Evolutionary conservation across 495 filamentous ascomycete species (phyloP).

Genomic region (Penicillium bialowiezense): DNA sequence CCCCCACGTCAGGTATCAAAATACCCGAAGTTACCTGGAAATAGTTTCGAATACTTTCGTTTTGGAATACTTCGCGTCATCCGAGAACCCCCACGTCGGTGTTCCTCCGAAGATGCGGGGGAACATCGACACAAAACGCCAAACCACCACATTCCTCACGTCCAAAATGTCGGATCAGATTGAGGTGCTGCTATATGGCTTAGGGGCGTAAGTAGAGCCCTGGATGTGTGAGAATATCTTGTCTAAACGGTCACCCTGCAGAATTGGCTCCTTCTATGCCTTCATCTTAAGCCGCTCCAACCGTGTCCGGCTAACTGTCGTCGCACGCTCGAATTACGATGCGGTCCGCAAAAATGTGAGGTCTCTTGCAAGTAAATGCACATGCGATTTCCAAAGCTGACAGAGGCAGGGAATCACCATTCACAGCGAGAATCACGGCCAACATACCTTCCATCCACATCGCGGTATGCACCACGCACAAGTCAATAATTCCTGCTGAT

Average conservation of each 20-base stretch:
- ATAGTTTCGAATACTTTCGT: no score
- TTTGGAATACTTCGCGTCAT: no score
- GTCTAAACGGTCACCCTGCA: constrained; percentile 7
- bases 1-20: no score
- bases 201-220: constrained; percentile 33
- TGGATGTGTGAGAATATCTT: neutral
- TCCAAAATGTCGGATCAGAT: constrained; percentile 26
- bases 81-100: constrained; percentile 8
- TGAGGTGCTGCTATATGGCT: constrained; percentile 36
- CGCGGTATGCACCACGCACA: constrained; percentile 22
- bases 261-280: constrained; percentile 47
- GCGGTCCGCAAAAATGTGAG: constrained; percentile 40
- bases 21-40: no score
- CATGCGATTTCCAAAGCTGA: neutral
- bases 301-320: constrained; percentile 45
- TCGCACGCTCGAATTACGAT: constrained; percentile 53
- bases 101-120: constrained; percentile 14
- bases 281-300: constrained; percentile 42
- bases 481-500: neutral
- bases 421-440: constrained; percentile 45
- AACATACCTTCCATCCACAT: constrained; percentile 39
- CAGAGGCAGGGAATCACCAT: constrained; percentile 39
- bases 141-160: neutral
- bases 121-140: neutral
- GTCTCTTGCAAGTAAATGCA: neutral